Base-by-base conservation (phyloP, 805 yeast genomes). In the Ogataea haglerorum region DNA sequence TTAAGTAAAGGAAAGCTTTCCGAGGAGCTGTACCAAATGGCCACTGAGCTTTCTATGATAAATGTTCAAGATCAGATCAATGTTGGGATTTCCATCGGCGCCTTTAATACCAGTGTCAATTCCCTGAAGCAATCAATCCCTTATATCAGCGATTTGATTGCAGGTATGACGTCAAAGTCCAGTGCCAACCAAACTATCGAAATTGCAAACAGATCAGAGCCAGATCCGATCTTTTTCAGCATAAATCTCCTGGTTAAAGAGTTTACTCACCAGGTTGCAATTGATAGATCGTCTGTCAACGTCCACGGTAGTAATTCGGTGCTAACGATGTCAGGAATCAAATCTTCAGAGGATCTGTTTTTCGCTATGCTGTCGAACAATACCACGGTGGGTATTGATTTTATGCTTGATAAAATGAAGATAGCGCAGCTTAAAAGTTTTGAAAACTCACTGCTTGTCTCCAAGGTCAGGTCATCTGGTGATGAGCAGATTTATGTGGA, bases 401-500 rank as follows among this genome's bases (percentile, higher is more conserved):
- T 43, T 17, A 9, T 33, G 10, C 14, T 48, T 24, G 50, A 48
- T 18, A 32, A 34, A 30, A 19, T 35, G 16, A 34, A 34, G 9
- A 34, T 60, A 6, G 16, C 50, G 10, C 51, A 50, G 12, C 38
- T 47, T 13, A 34, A 37, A 8, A 42, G 49, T 18, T 30, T 40
- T n/a, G 45, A 50, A n/a, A 42, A 36, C 16, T 21, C 27, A 9
- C 31, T 44, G 7, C 41, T 49, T n/a, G 34, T 60, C 12, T 42
- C 46, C 3, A 56, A 46, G 29, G 46, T 45, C 8, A 65, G 59
- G 0, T 31, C 53, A 2, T 32, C 54, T 10, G 33, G 38, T 1
- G n/a, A 39, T 1, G 63, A 63, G 1, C 52, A 50, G 25, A 56
- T 57, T 15, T 28, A 41, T n/a, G 17, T 56, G 6, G 42, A 47